Percentiles rank a stretch among this genome's conserved stretches.
Conservation (phyloP, 441 rosid genomes). For the Flueggea neowawraea region DNA sequence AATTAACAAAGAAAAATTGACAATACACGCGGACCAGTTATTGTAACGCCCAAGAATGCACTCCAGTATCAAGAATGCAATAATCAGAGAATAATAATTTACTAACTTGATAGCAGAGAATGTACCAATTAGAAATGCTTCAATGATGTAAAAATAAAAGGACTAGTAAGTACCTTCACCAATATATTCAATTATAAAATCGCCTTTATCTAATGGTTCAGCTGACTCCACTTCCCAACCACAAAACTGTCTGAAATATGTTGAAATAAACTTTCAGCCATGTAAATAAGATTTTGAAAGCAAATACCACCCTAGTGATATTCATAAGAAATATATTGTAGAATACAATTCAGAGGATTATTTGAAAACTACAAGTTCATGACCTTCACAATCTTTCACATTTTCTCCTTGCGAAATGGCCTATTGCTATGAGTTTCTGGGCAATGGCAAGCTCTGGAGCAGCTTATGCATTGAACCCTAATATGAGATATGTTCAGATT, state of each 20-base stretch:
- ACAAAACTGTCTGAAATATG: constrained; percentile 67
- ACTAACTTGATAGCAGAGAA: no score
- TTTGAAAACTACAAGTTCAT: neutral
- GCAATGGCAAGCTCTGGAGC: constrained; percentile 87
- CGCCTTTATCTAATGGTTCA: constrained; percentile 71
- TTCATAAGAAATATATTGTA: neutral
- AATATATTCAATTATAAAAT: constrained; percentile 83
- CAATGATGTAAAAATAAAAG: no score
- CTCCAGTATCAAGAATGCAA: no score
- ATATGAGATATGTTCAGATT: neutral
- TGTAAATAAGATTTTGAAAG: constrained; percentile 6
- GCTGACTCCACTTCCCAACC: constrained; percentile 99
- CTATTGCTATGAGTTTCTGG: constrained; percentile 84
- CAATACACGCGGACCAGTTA: no score
- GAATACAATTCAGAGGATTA: no score
- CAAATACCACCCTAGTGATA: neutral
- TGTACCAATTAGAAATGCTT: no score
- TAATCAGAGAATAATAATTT: neutral
- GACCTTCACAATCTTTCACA: constrained; percentile 80
- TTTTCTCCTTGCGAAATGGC: constrained; percentile 93
- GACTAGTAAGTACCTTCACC: constrained; percentile 71
- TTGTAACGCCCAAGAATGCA: no score
- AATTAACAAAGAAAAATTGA: no score
- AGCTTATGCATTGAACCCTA: constrained; percentile 92
- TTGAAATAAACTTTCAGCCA: constrained; percentile 11